Evolutionary conservation across 345 rosid species (phyloP), one percentile per base, ranked within the genome.

Genomic region (Rhizophora apiculata): DNA sequence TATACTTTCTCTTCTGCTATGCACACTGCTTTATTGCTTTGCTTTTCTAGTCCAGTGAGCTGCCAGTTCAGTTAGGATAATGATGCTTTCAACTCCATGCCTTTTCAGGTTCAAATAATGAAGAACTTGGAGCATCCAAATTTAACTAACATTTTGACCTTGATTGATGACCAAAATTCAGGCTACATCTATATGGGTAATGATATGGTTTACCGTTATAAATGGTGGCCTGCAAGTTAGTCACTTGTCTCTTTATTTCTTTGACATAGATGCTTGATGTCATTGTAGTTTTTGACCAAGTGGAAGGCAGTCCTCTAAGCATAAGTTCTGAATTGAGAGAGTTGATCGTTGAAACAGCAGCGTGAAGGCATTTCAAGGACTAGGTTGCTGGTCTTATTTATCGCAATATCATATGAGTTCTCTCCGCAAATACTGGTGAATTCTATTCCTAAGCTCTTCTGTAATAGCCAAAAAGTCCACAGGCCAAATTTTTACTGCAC

Each of bases 101-200:
- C 1, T 34, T 53, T 8, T 19, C 69, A 71, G 75, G 49, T 71
- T 39, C n/a, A 58, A 30, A 43, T 64, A 27, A 30, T 71, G 69
- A 71, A 71, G 20, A 72, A 3, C 49, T 46, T 72, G 64, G 48
- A 64, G 20, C 64, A 64, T 58, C 65, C 57, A 31, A 60, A 69
- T 69, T 13, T 69, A 10, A 64, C 60, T 21, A 49, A 29, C 27
- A 57, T 69, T 32, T 69, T 46, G 32, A 69, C 34, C 65, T 69
- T 37, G 43, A 69, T 69, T 60, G 57, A 59, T 60, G 72, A 69
- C 46, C 65, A 60, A 60, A 51, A 31, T 11, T 32, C 65, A 69
- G 72, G 60, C 49, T 34, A 49, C n/a, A 48, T 72, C 59, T 72
- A 46, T 57, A 64, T 64, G 64, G 75, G 75, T 72, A 72, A 49